Base-by-base conservation (phyloP, 352 stramenopile genomes). In the Plasmopara viticola region DNA sequence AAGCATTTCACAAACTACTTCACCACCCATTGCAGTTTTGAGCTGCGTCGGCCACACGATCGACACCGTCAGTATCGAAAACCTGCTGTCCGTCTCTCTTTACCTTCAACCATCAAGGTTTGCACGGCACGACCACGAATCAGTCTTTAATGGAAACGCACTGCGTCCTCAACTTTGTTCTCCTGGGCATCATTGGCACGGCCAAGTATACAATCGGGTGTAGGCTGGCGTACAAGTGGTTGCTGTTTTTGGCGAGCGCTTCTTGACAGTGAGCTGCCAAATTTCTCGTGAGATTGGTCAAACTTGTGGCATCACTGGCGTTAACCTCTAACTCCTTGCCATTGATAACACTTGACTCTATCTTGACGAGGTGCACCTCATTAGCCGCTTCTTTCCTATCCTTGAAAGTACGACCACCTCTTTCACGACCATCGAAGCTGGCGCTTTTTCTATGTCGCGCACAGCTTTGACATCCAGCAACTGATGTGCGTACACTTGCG, bases 331-430 rank as follows among this genome's bases (percentile, higher is more conserved):
- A 55, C 33, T 86, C 84, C 39, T 64, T 68, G 39, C 25, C 48
- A 25, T 84, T 84, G 48, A 86, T 84, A 60, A 96, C 87, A 17
- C 91, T 78, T n/a, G 71, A 71, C 53, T 94, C 82, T 80, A 95
- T 93, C 56, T 89, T 91, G 29, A 90, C 66, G 48, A 96, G 67
- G 51, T 96, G 85, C 28, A 70, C 67, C 17, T 90, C 75, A 12
- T 94, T 70, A 25, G 78, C 70, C 1, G 74, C 68, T 48, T 90
- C 70, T 46, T 93, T 87, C 20, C 85, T 71, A 17, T 90, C 76
- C 46, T 92, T 89, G 5, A 83, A 81, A 9, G 80, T 90, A 31
- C 67, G 78, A 10, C 72, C 60, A 20, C 51, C 66, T 55, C 83
- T 82, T 17, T 79, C 68, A 6, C 54, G 43, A 0, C 70, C 13